These are phyloP conservation scores for Arachnomyces sp. DNA, from an alignment of 2,329 filamentous ascomycete species.

Conservation along the genomic window DNA sequence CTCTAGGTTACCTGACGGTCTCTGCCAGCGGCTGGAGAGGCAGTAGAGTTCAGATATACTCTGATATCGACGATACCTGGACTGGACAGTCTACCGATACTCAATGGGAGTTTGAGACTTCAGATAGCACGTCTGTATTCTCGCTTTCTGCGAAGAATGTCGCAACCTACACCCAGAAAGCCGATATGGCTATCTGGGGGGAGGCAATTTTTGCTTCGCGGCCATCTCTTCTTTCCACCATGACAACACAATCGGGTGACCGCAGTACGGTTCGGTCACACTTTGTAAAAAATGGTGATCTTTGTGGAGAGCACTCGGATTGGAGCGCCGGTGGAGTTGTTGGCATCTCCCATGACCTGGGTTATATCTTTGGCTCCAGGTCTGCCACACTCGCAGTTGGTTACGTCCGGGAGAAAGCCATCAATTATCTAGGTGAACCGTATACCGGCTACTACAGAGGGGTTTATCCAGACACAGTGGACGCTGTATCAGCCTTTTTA, in stretches of 20 bases:
- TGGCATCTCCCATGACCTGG: constrained; percentile 35
- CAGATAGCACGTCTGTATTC: constrained; percentile 23
- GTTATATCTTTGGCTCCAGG: constrained; percentile 17
- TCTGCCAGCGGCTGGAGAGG: constrained; percentile 18
- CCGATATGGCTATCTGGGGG: constrained; percentile 38
- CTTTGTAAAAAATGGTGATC: constrained; percentile 26
- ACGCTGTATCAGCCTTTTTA: constrained; percentile 33
- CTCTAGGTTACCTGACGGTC: constrained; percentile 34
- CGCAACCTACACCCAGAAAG: constrained; percentile 26
- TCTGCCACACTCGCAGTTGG: too few species aligned
- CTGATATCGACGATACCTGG: constrained; percentile 39
- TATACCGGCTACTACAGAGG: constrained; percentile 36
- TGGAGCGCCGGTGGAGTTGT: constrained; percentile 26
- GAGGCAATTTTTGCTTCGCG: constrained; percentile 34
- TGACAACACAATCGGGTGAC: constrained; percentile 26
- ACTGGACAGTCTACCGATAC: constrained; percentile 26
- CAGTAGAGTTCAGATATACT: constrained; percentile 33
- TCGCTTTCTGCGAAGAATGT: constrained; percentile 26
- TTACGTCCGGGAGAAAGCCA: too few species aligned
- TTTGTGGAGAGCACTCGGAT: constrained; percentile 16
- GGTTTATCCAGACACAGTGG: constrained; percentile 23
- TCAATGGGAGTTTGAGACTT: constrained; percentile 17
- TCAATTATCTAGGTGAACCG: constrained; percentile 24
- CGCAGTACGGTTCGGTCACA: constrained; percentile 19
- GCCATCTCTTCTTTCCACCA: constrained; percentile 16